These are phyloP conservation scores for Vigna nakashimae DNA, from an alignment of 306 rosid species.

Conservation along the genomic window DNA sequence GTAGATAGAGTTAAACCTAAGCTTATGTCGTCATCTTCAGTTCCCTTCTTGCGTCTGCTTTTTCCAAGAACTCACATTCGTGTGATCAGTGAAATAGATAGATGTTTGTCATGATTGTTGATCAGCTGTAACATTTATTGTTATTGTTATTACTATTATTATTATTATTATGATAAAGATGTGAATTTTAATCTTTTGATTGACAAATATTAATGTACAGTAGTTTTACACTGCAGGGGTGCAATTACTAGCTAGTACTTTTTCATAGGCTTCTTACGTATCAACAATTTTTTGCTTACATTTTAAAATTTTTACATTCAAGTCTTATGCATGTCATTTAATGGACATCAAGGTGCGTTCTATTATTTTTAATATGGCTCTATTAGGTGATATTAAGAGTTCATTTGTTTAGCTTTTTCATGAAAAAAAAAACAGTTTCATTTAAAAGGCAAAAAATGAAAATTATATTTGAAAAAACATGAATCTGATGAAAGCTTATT, in stretches of 20 bases:
- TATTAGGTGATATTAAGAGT: no score
- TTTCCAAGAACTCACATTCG: slow-evolving; percentile 75
- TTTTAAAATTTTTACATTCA: not conserved
- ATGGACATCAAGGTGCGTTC: not conserved
- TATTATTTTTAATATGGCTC: not conserved
- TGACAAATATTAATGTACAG: slow-evolving; percentile 20
- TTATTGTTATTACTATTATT: no score
- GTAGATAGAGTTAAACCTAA: slow-evolving; percentile 66
- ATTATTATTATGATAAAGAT: no score
- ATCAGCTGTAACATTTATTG: not conserved
- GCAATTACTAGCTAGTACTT: not conserved
- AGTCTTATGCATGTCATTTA: not conserved
- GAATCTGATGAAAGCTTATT: no score
- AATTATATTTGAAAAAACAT: no score
- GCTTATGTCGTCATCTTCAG: slow-evolving; percentile 60
- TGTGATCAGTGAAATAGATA: slow-evolving; percentile 67
- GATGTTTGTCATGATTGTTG: slow-evolving; percentile 56
- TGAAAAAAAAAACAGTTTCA: no score
- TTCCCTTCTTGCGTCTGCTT: slow-evolving; percentile 72
- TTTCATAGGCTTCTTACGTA: not conserved
- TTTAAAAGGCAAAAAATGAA: no score
- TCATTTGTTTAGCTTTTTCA: not conserved
- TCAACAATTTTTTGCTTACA: not conserved
- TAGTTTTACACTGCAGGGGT: not conserved
- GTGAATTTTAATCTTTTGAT: not conserved